A percentile compares a stretch with the other conserved stretches of the same genome.
phyloP scores from a whole-genome alignment of 2,329 filamentous ascomycete species.

The Trichoderma sp. region DNA sequence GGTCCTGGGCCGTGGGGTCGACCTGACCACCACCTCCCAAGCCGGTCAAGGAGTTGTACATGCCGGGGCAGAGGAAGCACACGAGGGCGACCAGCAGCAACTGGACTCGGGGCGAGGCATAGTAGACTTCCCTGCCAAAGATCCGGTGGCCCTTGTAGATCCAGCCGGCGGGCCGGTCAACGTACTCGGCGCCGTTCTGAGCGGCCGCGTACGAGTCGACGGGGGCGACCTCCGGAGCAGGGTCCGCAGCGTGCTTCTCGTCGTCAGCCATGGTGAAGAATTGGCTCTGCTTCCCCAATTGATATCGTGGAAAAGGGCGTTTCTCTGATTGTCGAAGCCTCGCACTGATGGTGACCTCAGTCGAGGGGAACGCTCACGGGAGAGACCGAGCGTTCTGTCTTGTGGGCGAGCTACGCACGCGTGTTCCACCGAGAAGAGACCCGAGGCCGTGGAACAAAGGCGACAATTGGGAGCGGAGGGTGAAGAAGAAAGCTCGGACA shows the following conservation, averaged over 20 bases:
- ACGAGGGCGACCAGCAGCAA: slow-evolving; percentile 64
- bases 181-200: slow-evolving; percentile 27
- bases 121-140: slow-evolving; percentile 61
- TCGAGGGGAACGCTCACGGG: neutral
- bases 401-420: slow-evolving; percentile 13
- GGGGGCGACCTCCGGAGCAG: slow-evolving; percentile 26
- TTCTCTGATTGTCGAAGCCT: neutral
- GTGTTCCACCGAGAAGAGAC: slow-evolving; percentile 17
- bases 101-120: slow-evolving; percentile 73
- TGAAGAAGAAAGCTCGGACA: slow-evolving; percentile 21
- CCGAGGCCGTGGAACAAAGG: slow-evolving; percentile 21
- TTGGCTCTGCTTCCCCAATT: neutral
- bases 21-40: slow-evolving; percentile 63
- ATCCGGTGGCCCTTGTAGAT: slow-evolving; percentile 66
- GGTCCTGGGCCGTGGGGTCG: slow-evolving; percentile 57
- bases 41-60: slow-evolving; percentile 70
- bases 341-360: slow-evolving; percentile 4
- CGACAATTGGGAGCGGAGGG: slow-evolving; percentile 20
- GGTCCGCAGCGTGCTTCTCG: slow-evolving; percentile 29
- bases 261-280: slow-evolving; percentile 36
- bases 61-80: slow-evolving; percentile 68
- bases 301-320: neutral
- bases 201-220: slow-evolving; percentile 30
- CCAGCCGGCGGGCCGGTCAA: slow-evolving; percentile 57
- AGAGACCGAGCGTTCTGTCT: slow-evolving; percentile 12